A percentile compares a stretch with the other conserved stretches of the same genome.
These are phyloP conservation scores for Pulveroboletus sp. DNA, from an alignment of 768 basidiomycete species.

Conservation along the genomic window DNA sequence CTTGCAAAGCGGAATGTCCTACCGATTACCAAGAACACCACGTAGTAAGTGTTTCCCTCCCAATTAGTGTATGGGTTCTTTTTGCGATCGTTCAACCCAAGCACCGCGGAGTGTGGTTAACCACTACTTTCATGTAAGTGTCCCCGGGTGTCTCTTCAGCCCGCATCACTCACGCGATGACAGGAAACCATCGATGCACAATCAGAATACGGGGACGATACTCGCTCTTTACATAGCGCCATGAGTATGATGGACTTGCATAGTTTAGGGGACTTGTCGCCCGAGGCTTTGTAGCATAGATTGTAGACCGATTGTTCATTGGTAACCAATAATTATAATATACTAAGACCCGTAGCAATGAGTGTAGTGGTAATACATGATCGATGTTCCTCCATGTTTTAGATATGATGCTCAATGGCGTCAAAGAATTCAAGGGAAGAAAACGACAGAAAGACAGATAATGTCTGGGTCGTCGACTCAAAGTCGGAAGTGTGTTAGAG, in stretches of 20 bases:
- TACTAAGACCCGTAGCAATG: slow-evolving; percentile 31
- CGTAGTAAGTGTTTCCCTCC: slow-evolving; percentile 55
- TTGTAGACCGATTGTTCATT: background rate
- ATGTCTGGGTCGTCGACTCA: slow-evolving; percentile 1
- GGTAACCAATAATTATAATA: slow-evolving; percentile 24
- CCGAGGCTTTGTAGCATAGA: slow-evolving; percentile 52
- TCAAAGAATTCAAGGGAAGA: slow-evolving; percentile 13
- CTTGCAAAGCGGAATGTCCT: slow-evolving; percentile 82
- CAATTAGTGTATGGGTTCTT: background rate
- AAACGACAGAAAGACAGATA: slow-evolving; percentile 8
- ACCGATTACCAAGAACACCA: slow-evolving; percentile 90
- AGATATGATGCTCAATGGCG: slow-evolving; percentile 24
- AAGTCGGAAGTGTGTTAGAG: slow-evolving; percentile 15
- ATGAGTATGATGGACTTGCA: slow-evolving; percentile 53
- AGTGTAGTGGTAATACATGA: slow-evolving; percentile 34
- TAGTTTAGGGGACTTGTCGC: slow-evolving; percentile 64
- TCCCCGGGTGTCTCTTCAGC: background rate
- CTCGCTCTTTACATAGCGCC: slow-evolving; percentile 55
- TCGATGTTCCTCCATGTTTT: slow-evolving; percentile 33
- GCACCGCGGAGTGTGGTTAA: slow-evolving; percentile 82
- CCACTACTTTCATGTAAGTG: slow-evolving; percentile 90
- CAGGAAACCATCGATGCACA: slow-evolving; percentile 71
- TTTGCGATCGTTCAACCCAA: slow-evolving; percentile 28
- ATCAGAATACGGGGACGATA: slow-evolving; percentile 74
- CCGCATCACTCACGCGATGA: background rate